These are phyloP conservation scores for Trypanosoma cruzi DNA, from an alignment of 208 protist genomes.

Conservation along the genomic window DNA sequence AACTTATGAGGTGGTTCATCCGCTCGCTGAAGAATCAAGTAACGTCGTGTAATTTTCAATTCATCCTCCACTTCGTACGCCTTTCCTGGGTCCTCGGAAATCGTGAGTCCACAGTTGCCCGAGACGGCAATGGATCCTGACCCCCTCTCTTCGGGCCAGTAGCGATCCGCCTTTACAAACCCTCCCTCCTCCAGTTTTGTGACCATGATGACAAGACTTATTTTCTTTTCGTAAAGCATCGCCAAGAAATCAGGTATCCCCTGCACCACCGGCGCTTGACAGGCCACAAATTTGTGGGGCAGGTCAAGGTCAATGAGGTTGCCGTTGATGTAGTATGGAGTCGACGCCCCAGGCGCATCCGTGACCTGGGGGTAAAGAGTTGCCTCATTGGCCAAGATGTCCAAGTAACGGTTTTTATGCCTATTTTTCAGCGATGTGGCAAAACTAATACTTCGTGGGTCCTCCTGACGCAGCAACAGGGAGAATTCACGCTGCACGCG, in stretches of 20 bases:
- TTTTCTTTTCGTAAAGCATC: constrained; percentile 44
- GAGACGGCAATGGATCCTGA: constrained; percentile 4
- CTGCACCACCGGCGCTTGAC: constrained; percentile 68
- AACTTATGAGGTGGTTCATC: constrained; percentile 41
- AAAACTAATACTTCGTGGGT: constrained; percentile 61
- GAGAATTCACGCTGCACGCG: constrained; percentile 52
- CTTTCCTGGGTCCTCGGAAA: constrained; percentile 42
- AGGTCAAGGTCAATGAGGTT: constrained; percentile 54
- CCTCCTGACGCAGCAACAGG: constrained; percentile 40
- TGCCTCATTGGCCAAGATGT: constrained; percentile 80
- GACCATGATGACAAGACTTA: constrained; percentile 79
- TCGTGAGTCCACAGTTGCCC: constrained; percentile 10
- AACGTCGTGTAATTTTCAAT: constrained; percentile 31
- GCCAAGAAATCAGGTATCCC: constrained; percentile 65
- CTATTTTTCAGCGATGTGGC: constrained; percentile 44
- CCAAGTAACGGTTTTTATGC: constrained; percentile 74
- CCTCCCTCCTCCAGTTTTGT: constrained; percentile 57
- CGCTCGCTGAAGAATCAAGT: constrained; percentile 24
- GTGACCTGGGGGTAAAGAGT: constrained; percentile 60
- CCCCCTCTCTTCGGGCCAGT: constrained; percentile 60
- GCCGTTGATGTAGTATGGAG: constrained; percentile 63
- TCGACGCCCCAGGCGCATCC: not conserved
- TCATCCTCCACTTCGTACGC: constrained; percentile 34
- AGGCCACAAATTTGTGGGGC: constrained; percentile 68
- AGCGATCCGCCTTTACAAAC: constrained; percentile 75